These are phyloP conservation scores for Metschnikowia arizonensis DNA, from an alignment of 805 yeast species.

Conservation along the genomic window DNA sequence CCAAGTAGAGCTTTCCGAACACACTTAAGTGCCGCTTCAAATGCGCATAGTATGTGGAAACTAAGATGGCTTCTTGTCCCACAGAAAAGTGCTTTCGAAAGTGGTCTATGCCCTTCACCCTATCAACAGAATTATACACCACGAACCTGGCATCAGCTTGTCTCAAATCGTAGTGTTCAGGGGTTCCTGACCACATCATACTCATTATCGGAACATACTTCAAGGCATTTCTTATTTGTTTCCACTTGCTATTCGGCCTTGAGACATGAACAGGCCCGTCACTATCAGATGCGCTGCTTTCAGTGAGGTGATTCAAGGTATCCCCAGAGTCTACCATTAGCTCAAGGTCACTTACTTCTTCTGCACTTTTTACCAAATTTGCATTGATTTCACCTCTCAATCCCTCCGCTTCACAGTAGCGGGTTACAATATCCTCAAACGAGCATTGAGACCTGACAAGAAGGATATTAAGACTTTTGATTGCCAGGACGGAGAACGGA, in stretches of 20 bases:
- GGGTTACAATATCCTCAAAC: constrained; percentile 24
- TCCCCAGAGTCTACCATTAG: neutral
- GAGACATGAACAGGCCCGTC: constrained; percentile 3
- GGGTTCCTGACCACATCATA: constrained; percentile 52
- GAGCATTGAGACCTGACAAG: constrained; percentile 28
- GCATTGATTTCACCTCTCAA: neutral
- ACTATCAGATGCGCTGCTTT: constrained; percentile 1
- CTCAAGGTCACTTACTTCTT: neutral
- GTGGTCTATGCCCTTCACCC: constrained; percentile 48
- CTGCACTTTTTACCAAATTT: neutral
- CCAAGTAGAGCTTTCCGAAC: constrained; percentile 79
- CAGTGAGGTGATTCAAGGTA: neutral
- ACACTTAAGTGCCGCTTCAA: constrained; percentile 68
- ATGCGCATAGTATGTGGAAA: constrained; percentile 69
- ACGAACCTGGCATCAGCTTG: constrained; percentile 44
- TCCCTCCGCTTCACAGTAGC: constrained; percentile 19
- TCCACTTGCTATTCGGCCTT: constrained; percentile 11
- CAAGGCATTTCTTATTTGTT: constrained; percentile 19
- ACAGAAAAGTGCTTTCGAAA: constrained; percentile 67
- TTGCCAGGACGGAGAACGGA: constrained; percentile 29
- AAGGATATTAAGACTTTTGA: constrained; percentile 32
- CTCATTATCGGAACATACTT: constrained; percentile 30
- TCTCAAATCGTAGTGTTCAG: constrained; percentile 53
- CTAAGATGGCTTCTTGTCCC: constrained; percentile 44
- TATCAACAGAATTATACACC: constrained; percentile 42